Percentiles rank a stretch among this genome's conserved stretches.
Evolutionary conservation across 805 yeast genomes (phyloP).

Genomic region (Scheffersomyces ergatensis): DNA sequence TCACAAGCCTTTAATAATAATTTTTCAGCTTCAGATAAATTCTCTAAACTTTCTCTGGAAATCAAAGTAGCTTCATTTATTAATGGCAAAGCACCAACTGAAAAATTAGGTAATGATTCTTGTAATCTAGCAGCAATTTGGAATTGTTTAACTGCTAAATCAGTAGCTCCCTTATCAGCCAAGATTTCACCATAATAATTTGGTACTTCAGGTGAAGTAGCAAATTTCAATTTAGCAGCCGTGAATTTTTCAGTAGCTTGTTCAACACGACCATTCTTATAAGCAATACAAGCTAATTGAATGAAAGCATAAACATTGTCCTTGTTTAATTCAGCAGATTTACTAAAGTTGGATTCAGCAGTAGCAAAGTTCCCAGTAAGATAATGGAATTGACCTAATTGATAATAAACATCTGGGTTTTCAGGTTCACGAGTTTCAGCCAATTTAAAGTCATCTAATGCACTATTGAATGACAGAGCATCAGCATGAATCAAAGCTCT

Average conservation of each 20-base stretch:
- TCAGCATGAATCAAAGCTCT: slow-evolving; percentile 85
- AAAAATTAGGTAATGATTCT: slow-evolving; percentile 60
- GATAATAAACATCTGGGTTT: slow-evolving; percentile 85
- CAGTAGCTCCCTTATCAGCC: slow-evolving; percentile 72
- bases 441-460: slow-evolving; percentile 61
- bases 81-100: slow-evolving; percentile 86
- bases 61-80: slow-evolving; percentile 82
- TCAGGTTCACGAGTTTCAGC: slow-evolving; percentile 70
- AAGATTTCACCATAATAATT: slow-evolving; percentile 94
- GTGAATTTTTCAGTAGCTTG: slow-evolving; percentile 66
- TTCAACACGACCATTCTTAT: slow-evolving; percentile 65
- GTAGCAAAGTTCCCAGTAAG: slow-evolving; percentile 68
- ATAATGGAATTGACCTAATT: slow-evolving; percentile 89
- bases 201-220: slow-evolving; percentile 87
- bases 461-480: slow-evolving; percentile 58
- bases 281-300: slow-evolving; percentile 89
- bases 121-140: slow-evolving; percentile 85
- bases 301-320: slow-evolving; percentile 80
- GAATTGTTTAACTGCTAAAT: slow-evolving; percentile 76
- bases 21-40: slow-evolving; percentile 53
- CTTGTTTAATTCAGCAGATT: slow-evolving; percentile 72
- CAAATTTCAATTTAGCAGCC: slow-evolving; percentile 71
- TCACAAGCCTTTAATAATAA: slow-evolving; percentile 73
- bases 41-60: slow-evolving; percentile 52
- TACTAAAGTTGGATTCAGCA: slow-evolving; percentile 73